Conservation (phyloP, 768 basidiomycete genomes). For the Podaxis pistillaris region DNA sequence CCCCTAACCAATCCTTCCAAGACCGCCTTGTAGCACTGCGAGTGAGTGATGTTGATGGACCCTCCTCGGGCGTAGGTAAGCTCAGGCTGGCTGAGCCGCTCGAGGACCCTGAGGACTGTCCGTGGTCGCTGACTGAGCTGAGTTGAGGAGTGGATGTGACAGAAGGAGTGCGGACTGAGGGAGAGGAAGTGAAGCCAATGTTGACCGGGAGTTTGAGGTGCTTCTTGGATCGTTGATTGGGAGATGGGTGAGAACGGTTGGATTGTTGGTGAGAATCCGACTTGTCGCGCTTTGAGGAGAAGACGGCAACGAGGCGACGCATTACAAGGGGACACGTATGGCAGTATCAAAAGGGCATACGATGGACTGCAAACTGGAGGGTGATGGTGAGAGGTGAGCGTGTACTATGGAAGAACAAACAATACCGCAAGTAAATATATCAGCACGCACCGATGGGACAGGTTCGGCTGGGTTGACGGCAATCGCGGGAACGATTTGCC, state of each 20-base stretch:
- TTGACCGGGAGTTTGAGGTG: constrained; percentile 10
- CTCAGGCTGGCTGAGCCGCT: constrained; percentile 54
- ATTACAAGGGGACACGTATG: constrained; percentile 32
- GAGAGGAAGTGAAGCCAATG: constrained; percentile 6
- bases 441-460: constrained; percentile 10
- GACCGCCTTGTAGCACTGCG: constrained; percentile 40
- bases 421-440: constrained; percentile 7
- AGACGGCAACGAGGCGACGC: constrained; percentile 66
- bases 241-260: constrained; percentile 14
- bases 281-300: constrained; percentile 45
- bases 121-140: constrained; percentile 35
- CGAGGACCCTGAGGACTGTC: constrained; percentile 60
- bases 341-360: constrained; percentile 7
- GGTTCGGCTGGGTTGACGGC: constrained; percentile 1
- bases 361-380: constrained; percentile 2
- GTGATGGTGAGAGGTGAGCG: constrained; percentile 3
- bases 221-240: not conserved
- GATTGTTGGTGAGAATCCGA: constrained; percentile 22
- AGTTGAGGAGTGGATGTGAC: constrained; percentile 30
- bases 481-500: not conserved
- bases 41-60: constrained; percentile 29
- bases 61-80: constrained; percentile 63
- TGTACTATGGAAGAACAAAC: constrained; percentile 1
- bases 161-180: constrained; percentile 21
- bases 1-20: constrained; percentile 58